Percentiles rank a stretch among this genome's conserved stretches.
phyloP scores from a whole-genome alignment of 2,329 filamentous ascomycete species.

The Torrubiella hemipterigena region DNA sequence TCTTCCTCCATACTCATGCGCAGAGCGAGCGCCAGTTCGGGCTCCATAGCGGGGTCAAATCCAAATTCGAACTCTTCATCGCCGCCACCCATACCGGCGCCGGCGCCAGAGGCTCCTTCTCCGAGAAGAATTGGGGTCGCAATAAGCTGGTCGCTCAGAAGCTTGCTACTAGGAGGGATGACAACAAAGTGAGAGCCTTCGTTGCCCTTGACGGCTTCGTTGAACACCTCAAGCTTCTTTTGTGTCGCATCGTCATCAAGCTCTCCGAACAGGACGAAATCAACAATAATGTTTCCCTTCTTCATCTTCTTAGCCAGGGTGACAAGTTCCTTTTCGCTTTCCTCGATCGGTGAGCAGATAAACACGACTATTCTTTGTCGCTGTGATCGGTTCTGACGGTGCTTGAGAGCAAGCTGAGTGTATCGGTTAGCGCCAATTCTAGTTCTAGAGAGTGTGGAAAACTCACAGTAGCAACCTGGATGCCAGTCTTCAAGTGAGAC shows the following conservation, averaged over 20 bases:
- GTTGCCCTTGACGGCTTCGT: constrained; percentile 80
- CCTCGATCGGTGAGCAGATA: constrained; percentile 82
- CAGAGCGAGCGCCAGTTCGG: constrained; percentile 84
- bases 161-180: constrained; percentile 79
- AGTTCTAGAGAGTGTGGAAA: neutral
- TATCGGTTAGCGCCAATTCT: constrained; percentile 52
- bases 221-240: constrained; percentile 89
- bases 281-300: constrained; percentile 88
- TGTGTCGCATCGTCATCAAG: constrained; percentile 77
- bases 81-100: constrained; percentile 43
- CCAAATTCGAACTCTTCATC: constrained; percentile 62
- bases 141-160: constrained; percentile 85
- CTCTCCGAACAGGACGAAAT: constrained; percentile 92
- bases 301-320: constrained; percentile 97
- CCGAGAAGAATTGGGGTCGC: constrained; percentile 82
- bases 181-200: constrained; percentile 87
- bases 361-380: constrained; percentile 95
- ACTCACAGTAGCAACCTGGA: constrained; percentile 87
- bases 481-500: constrained; percentile 80
- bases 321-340: constrained; percentile 79
- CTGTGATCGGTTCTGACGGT: constrained; percentile 95
- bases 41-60: constrained; percentile 83
- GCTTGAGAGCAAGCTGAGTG: constrained; percentile 78
- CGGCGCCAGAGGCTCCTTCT: constrained; percentile 51
- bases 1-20: constrained; percentile 98